phyloP scores from a whole-genome alignment of 306 rosid species.

The Ormosia semicastrata region DNA sequence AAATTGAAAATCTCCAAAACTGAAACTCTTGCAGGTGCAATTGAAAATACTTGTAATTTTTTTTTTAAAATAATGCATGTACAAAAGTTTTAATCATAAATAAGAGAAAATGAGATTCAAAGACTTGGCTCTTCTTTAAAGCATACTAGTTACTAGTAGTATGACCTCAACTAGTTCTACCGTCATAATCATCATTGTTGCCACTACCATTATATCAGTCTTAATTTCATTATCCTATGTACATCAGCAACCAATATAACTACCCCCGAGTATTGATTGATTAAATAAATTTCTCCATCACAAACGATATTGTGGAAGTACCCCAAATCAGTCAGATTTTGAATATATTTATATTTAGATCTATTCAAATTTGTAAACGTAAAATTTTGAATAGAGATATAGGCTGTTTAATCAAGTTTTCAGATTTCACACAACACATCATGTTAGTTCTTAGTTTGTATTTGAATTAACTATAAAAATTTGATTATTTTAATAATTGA shows the following conservation, averaged over 20 bases:
- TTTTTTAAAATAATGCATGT: background rate
- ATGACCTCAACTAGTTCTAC: background rate
- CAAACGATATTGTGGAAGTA: background rate
- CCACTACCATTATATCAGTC: background rate
- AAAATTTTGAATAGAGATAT: background rate
- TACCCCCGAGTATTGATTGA: background rate
- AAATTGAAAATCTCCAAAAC: background rate
- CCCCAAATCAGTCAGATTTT: background rate
- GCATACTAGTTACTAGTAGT: background rate
- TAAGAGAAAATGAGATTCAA: background rate
- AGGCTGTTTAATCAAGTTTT: background rate
- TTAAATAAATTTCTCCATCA: background rate
- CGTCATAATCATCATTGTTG: background rate
- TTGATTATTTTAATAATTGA: too few relatives aligned
- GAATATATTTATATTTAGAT: background rate
- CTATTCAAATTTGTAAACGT: background rate
- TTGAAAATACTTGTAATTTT: background rate
- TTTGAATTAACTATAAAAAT: too few relatives aligned
- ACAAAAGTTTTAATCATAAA: background rate
- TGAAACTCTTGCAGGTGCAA: background rate
- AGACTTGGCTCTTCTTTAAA: background rate
- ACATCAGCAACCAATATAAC: background rate
- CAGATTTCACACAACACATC: background rate
- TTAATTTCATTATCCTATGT: background rate
- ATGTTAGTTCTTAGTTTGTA: background rate